Evolutionary conservation across 2,329 filamentous ascomycete genomes (phyloP), one percentile per base, ranked within the genome.

Genomic region (Plectosphaerella cucumerina): DNA sequence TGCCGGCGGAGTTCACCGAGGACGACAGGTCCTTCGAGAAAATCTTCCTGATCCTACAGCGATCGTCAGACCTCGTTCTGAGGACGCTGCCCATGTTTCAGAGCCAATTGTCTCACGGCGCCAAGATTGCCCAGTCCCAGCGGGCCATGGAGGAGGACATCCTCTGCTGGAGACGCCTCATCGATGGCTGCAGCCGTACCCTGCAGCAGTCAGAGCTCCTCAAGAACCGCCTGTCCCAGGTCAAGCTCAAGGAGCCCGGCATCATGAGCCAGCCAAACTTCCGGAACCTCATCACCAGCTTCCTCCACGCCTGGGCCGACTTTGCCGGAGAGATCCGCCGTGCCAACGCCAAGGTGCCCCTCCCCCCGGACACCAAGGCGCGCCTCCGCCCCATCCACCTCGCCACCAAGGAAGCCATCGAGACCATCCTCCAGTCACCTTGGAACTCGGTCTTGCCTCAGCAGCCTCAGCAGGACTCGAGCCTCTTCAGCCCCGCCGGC

Each of bases 221-320:
- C 23, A 86, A 88, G 61, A 75, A 76, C 37, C 81, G 86, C n/a
- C 71, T 97, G 11, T 89, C 85, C 4, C 78, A 80, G 44, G 89
- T 96, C 73, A 91, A 91, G 65, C 75, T 96, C 11, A 94, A 93
- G 64, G 91, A 96, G 60, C 88, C 89, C 8, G 85, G 84, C 11
- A 80, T 89, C 47, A 80, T 90, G 49, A 84, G 77, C 2, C 82
- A 86, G 60, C 65, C 73, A 3, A 69, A 71, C 15, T 86, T 85
- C 65, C 86, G 84, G 81, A 74, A 82, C 57, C 74, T 92, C 49
- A 94, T 89, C 71, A 90, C 87, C 69, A 79, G 77, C 59, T 90
- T 90, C 57, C 80, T 89, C 56, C 80, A 80, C 58, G 78, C 86
- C 8, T 92, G 87, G 82, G 77, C 79, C 49, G 81, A 86, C 55